Conservation (phyloP, 352 stramenopile species). For the Aphanomyces stellatus region DNA sequence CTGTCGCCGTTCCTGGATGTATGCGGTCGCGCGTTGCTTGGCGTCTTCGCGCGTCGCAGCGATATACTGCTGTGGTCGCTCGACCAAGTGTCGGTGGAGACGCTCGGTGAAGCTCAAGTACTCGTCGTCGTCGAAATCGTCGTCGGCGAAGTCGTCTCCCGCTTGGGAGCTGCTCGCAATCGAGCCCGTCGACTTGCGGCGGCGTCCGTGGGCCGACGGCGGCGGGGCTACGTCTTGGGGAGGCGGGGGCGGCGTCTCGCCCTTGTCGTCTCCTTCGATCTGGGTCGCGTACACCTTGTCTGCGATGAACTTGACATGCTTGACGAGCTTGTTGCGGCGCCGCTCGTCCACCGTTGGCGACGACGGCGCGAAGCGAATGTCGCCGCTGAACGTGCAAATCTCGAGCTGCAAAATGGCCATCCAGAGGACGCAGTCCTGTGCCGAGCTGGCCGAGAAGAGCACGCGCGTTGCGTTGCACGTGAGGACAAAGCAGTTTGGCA, state of each 20-base stretch:
- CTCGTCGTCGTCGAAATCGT: constrained; percentile 8
- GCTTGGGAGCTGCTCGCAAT: background rate
- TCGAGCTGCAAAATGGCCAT: constrained; percentile 10
- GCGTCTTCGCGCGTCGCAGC: background rate
- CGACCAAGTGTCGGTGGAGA: background rate
- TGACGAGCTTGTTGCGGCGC: background rate
- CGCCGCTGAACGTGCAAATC: background rate
- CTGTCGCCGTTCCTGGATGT: background rate
- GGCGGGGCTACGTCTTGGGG: background rate
- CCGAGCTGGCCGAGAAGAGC: background rate
- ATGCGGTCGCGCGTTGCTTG: background rate
- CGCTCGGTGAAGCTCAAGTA: background rate
- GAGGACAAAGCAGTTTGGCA: constrained; percentile 19
- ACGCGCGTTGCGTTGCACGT: background rate
- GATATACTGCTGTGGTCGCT: background rate
- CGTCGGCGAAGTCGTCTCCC: background rate
- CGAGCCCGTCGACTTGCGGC: background rate
- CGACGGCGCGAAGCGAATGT: background rate
- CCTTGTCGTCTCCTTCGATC: background rate
- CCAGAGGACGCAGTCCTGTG: constrained; percentile 16
- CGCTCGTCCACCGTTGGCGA: background rate
- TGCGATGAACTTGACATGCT: background rate
- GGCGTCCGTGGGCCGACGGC: background rate
- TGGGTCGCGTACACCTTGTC: constrained; percentile 1
- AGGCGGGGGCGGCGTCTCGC: background rate